Evolutionary conservation across 164 flowering plant genomes (phyloP).

Genomic region (Cinnamomum chago): DNA sequence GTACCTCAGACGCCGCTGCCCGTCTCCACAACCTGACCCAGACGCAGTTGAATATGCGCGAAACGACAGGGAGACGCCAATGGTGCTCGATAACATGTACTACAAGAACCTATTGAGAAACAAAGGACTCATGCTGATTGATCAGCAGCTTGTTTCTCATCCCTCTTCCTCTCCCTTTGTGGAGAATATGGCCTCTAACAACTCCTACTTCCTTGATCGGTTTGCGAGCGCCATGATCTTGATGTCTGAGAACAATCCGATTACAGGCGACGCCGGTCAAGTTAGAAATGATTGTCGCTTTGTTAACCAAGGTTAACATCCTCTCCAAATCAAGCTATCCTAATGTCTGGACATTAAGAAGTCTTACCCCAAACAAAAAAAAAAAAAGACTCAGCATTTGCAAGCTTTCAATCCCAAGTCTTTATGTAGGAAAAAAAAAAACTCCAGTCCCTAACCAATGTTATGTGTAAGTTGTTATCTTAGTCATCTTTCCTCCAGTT

Average conservation of each 20-base stretch:
- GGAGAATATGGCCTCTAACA: slow-evolving; percentile 72
- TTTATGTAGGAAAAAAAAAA: too few relatives aligned
- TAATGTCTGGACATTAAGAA: too few relatives aligned
- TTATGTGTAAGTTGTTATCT: too few relatives aligned
- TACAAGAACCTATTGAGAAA: slow-evolving; percentile 63
- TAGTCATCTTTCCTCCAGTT: too few relatives aligned
- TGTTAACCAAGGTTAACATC: slow-evolving; percentile 27
- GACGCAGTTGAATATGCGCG: slow-evolving; percentile 56
- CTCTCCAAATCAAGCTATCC: neutral
- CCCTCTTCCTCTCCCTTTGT: slow-evolving; percentile 57
- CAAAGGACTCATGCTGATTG: slow-evolving; percentile 63
- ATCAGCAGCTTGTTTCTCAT: slow-evolving; percentile 60
- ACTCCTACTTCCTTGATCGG: slow-evolving; percentile 60
- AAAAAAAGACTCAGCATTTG: too few relatives aligned
- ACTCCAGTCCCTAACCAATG: too few relatives aligned
- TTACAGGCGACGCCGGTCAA: slow-evolving; percentile 61
- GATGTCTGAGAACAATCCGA: slow-evolving; percentile 72
- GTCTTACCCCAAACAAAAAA: too few relatives aligned
- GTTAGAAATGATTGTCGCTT: slow-evolving; percentile 73
- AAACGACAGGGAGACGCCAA: slow-evolving; percentile 67
- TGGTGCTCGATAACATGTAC: slow-evolving; percentile 74
- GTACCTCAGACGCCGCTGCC: slow-evolving; percentile 71
- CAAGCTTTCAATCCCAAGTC: too few relatives aligned
- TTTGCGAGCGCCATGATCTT: slow-evolving; percentile 53
- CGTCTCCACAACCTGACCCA: slow-evolving; percentile 62